Evolutionary conservation across 208 protist species (phyloP), one percentile per base, ranked within the genome.

Genomic region (Naegleria fowleri): DNA sequence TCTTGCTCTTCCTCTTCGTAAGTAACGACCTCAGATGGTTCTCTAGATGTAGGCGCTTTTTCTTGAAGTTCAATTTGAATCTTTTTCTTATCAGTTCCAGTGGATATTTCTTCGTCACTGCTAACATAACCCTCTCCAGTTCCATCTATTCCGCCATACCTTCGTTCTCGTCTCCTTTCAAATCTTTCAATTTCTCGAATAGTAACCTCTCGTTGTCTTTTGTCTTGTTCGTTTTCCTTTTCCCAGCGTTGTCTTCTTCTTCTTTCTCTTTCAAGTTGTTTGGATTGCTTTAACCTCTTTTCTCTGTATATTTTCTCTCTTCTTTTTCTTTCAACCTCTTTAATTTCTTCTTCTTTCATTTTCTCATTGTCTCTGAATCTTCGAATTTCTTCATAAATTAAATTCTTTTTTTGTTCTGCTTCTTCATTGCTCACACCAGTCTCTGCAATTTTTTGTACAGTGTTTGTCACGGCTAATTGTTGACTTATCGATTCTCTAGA

Each of bases 361-460:
- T 48, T 87, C 43, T 87, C 83, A 51, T 33, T 87, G 6, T 87
- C 83, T 51, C 83, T 87, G 33, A 87, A 87, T 36, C 33, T 41
- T 48, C 83, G 15, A 51, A 87, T 87, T 33, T 51, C 40, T 16
- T 41, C 83, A 33, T 22, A 87, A 51, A 87, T 87, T 22, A 87
- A 22, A 33, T 22, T 36, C 38, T 87, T 87, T 16, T 41, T 87
- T 22, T 13, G 9, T 29, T 87, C 40, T 22, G 40, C 43, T 51
- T 87, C 83, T n/a, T 87, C 83, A 16, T 87, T 36, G 15, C 29
- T 29, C 6, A 38, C 41, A 87, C 83, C 83, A 29, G 83, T 36
- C 19, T 22, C 83, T 29, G 41, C 41, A 25, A 87, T 87, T 48
- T 87, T 87, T 52, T 87, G 29, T 9, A 87, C 33, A 25, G 83